Percentiles rank a stretch among this genome's conserved stretches.
Conservation (phyloP, 2,329 filamentous ascomycete species). For the Cercospora canescens region DNA sequence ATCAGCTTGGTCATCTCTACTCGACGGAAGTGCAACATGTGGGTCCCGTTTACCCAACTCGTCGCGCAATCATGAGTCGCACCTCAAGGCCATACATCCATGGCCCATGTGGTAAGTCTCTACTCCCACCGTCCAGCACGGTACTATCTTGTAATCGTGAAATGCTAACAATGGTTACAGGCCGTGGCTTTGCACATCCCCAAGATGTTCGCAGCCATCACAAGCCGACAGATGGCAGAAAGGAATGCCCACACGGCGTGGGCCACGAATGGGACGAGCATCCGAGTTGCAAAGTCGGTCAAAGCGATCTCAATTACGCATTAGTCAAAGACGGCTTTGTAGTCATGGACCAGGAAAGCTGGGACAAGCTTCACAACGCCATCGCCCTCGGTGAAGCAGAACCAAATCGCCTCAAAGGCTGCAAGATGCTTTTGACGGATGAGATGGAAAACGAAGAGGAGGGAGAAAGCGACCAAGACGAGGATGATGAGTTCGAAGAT, state of each 20-base stretch:
- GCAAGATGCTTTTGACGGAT: not conserved
- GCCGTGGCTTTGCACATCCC: slow-evolving; percentile 24
- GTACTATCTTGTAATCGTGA: not conserved
- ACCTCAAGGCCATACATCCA: slow-evolving; percentile 29
- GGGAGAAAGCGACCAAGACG: not conserved
- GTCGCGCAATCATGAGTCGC: slow-evolving; percentile 26
- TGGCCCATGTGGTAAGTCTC: slow-evolving; percentile 21
- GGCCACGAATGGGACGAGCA: slow-evolving; percentile 24
- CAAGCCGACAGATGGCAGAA: slow-evolving; percentile 2
- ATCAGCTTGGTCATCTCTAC: not conserved
- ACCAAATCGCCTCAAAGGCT: not conserved
- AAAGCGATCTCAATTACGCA: slow-evolving; percentile 23
- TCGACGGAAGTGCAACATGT: slow-evolving; percentile 17
- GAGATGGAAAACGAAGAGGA: not conserved
- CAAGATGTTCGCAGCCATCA: slow-evolving; percentile 28
- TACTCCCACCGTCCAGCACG: not conserved
- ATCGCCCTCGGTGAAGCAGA: slow-evolving; percentile 16
- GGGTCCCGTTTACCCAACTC: slow-evolving; percentile 25
- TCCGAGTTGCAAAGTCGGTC: slow-evolving; percentile 24
- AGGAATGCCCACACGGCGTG: slow-evolving; percentile 8
- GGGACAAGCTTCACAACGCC: slow-evolving; percentile 26
- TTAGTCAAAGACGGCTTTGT: slow-evolving; percentile 27
- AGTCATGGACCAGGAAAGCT: slow-evolving; percentile 25
- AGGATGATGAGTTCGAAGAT: not conserved
- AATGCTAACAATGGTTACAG: not conserved